Conservation (phyloP, 257 asterid species). For the Solanum bulbocastanum region DNA sequence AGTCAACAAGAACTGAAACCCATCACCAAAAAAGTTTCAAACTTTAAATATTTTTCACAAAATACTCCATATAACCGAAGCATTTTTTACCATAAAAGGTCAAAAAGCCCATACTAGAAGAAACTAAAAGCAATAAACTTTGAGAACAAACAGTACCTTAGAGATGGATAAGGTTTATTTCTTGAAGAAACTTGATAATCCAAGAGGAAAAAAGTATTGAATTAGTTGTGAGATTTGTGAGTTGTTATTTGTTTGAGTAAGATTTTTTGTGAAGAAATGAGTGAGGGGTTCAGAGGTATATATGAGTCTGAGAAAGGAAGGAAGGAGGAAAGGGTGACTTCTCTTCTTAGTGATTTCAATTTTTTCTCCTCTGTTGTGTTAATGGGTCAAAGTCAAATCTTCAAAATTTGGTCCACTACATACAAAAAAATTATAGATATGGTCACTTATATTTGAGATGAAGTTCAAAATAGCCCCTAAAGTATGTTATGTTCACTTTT, state of each 20-base stretch:
- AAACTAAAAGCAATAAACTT: not conserved
- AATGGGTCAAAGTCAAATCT: constrained; percentile 61
- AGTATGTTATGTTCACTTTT: not conserved
- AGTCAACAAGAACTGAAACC: not conserved
- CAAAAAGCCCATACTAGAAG: not conserved
- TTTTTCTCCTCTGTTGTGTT: not conserved
- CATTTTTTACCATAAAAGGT: not conserved
- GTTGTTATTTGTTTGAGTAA: not conserved
- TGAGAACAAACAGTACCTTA: not conserved
- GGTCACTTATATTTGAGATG: not conserved
- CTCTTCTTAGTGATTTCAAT: constrained; percentile 27
- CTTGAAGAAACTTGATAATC: not conserved
- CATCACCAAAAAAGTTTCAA: not conserved
- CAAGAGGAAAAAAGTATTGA: not conserved
- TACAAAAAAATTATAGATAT: not conserved
- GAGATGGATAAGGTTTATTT: not conserved
- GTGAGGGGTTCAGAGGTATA: constrained; percentile 11
- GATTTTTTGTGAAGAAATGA: constrained; percentile 2
- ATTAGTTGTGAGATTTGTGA: not conserved
- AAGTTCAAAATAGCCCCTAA: not conserved
- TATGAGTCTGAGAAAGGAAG: constrained; percentile 27
- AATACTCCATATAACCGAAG: not conserved
- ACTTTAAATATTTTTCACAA: not conserved
- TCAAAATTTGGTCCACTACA: constrained; percentile 36
- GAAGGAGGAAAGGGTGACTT: constrained; percentile 62